Base-by-base conservation (phyloP, 805 yeast genomes). In the Saturnispora kantuleensis region DNA sequence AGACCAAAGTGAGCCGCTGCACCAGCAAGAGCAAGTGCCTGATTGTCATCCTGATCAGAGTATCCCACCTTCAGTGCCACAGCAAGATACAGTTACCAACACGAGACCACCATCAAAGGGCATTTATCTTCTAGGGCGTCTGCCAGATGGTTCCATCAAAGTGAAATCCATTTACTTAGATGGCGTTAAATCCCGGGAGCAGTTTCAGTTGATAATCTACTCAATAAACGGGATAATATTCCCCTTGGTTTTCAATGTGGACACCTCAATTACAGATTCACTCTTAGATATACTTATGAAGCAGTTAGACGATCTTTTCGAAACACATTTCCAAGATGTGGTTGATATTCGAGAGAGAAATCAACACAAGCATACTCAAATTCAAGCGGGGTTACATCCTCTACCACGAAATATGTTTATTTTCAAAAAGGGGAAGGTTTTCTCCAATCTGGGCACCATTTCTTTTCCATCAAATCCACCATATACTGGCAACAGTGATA, bases 141-240 rank as follows among this genome's bases (percentile, higher is more conserved):
- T 40, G 5, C 18, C 31, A 32, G 34, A 40, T 40, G 17, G 28
- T 13, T 31, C 30, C 15, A 40, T 40, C 5, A 12, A 26, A 21
- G 30, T 28, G 10, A 41, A 41, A 29, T 9, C 13, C 5, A 16
- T 41, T 7, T 41, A 29, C 21, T 10, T 34, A 4, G 16, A 28
- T 10, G 34, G 15, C 16, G 28, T 33, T 17, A 29, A 12, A 18
- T 46, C 5, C 13, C 47, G 11, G 46, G 32, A 37, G 8, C 38
- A 35, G n/a, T 48, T 44, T 15, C 52, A 53, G 12, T 32, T 56
- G 11, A 47, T 62, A 7, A 43, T 62, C 1, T 63, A 63, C 39
- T 66, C 62, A 47, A 48, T 54, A 7, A 56, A 57, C 42, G 65
- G 65, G 9, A 52, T 58, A 10, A 31, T 62, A 32, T 59, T 60